Evolutionary conservation across 2,329 filamentous ascomycete genomes (phyloP), one percentile per base, ranked within the genome.

Genomic region (Cladosporium austrohemisphaericum): DNA sequence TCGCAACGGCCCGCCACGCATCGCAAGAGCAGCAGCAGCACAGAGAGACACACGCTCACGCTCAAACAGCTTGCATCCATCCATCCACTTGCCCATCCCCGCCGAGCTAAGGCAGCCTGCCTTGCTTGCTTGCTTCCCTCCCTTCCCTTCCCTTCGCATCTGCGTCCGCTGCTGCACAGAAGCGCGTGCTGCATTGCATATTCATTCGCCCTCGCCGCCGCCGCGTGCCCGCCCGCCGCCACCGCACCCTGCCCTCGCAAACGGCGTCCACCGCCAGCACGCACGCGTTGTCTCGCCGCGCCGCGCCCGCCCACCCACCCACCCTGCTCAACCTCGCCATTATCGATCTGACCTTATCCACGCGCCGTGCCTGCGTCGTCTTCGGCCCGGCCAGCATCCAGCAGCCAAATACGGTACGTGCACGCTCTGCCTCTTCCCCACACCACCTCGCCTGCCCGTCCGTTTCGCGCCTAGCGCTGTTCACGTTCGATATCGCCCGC

Each of bases 1-100:
- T 20, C 44, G 44, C 44, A 47, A 47, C 44, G 44, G 44, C 44
- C 44, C 44, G 44, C 44, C 33, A 46, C 43, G 43, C 43, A 46
- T 14, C 43, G 29, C 18, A 20, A 25, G n/a, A 33, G 20, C 35
- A 40, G 45, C 37, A 41, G 35, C 25, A 40, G 14, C 25, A 41
- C 22, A n/a, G 18, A 19, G 14, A 29, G 23, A 16, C 11, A 10
- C 13, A 26, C 26, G 16, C 16, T 9, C 38, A 38, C n/a, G 13
- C 35, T 19, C 11, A 20, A 16, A 16, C 35, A 37, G 11, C 33
- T 11, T 16, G 11, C 33, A 10, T 11, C 16, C 20, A 28, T 26
- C 38, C 22, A 36, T 36, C 33, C 14, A 13, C 5, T 8, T 16
- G 14, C n/a, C 4, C 16, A 5, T 11, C 5, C 8, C 41, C 41